Evolutionary conservation across 768 basidiomycete species (phyloP).

Genomic region (Amanita subjunquillea): DNA sequence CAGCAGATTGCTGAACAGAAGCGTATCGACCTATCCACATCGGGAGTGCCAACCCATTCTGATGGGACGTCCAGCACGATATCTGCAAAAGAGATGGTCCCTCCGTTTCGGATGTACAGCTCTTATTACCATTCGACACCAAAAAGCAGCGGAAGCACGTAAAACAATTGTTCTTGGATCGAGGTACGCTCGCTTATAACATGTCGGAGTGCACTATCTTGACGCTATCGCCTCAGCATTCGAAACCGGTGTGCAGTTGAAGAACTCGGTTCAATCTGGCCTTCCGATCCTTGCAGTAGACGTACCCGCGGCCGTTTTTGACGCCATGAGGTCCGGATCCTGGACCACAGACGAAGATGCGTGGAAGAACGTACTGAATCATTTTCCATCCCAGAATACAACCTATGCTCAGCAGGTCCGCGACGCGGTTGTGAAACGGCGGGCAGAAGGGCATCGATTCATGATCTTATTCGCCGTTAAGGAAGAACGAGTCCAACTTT

Average conservation of each 20-base stretch:
- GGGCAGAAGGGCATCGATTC: constrained; percentile 52
- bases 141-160: constrained; percentile 69
- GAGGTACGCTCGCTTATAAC: constrained; percentile 32
- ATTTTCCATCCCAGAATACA: constrained; percentile 46
- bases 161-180: constrained; percentile 59
- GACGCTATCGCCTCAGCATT: constrained; percentile 36
- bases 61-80: constrained; percentile 25
- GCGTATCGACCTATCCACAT: constrained; percentile 55
- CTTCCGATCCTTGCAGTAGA: constrained; percentile 69
- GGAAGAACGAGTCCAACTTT: constrained; percentile 60
- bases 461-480: constrained; percentile 56
- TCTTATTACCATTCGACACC: constrained; percentile 55
- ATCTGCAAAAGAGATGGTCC: constrained; percentile 22
- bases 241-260: constrained; percentile 47
- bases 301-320: constrained; percentile 49
- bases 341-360: constrained; percentile 74
- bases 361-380: constrained; percentile 50
- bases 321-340: constrained; percentile 37
- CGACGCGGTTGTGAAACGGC: constrained; percentile 53
- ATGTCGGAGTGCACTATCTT: neutral
- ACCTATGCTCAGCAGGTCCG: constrained; percentile 60
- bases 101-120: constrained; percentile 39
- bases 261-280: constrained; percentile 45
- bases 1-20: constrained; percentile 75
- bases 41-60: constrained; percentile 38